Conservation (phyloP, 2,329 filamentous ascomycete species). For the Sporothrix curviconia region DNA sequence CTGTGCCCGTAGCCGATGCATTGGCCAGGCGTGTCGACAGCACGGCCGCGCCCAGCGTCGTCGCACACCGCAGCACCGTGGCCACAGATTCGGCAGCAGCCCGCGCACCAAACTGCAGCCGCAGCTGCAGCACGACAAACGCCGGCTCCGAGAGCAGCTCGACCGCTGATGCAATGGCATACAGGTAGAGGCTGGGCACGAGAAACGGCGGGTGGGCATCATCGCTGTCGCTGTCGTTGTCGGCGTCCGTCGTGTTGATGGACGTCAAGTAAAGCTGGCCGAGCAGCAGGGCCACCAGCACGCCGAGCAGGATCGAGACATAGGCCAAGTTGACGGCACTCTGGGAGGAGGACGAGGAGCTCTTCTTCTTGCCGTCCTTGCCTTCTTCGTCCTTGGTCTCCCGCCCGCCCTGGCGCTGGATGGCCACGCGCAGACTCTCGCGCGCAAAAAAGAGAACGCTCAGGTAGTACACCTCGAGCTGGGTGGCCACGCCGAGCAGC, state of each 20-base stretch:
- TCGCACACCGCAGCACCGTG: constrained; percentile 67
- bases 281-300: constrained; percentile 56
- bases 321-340: constrained; percentile 85
- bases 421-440: constrained; percentile 83
- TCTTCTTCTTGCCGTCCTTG: not conserved
- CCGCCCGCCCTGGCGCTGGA: constrained; percentile 62
- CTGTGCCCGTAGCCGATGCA: constrained; percentile 12
- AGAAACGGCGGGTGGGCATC: constrained; percentile 57
- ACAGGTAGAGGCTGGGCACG: constrained; percentile 44
- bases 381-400: constrained; percentile 14
- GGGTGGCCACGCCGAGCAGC: constrained; percentile 76
- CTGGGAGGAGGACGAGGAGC: constrained; percentile 45
- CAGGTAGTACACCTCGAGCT: constrained; percentile 88
- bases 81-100: constrained; percentile 78
- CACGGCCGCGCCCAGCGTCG: constrained; percentile 65
- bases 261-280: constrained; percentile 61
- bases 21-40: constrained; percentile 28
- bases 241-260: constrained; percentile 24
- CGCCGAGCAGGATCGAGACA: constrained; percentile 63
- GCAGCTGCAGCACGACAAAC: constrained; percentile 81
- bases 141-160: constrained; percentile 83
- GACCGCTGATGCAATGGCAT: constrained; percentile 52
- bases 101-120: constrained; percentile 70
- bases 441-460: constrained; percentile 91
- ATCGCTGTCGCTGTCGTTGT: constrained; percentile 28